Base-by-base conservation (phyloP, 2,329 filamentous ascomycete genomes). In the Arthrobotrys entomopaga region DNA sequence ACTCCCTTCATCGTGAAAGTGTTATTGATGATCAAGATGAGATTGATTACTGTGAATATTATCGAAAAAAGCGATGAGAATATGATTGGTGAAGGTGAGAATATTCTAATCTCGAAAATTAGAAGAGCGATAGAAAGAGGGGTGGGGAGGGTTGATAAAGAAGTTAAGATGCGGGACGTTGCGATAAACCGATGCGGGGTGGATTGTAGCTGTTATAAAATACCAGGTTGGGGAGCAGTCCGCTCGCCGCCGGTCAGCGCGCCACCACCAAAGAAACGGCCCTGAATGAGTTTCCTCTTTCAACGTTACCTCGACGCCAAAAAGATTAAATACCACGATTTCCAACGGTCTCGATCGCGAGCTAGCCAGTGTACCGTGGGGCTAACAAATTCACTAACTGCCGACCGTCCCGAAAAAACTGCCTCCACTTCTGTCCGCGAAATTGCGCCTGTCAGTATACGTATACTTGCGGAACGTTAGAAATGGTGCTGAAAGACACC, bases 1-100 rank as follows among this genome's bases (percentile, higher is more conserved):
- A 56, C 11, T 15, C 50, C 63, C 70, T 74, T 74, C 70, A 74
- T 74, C 22, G n/a, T 70, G 50, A 42, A 48, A 43, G 29, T 40
- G 48, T 22, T 43, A 22, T 24, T 46, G 49, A 26, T 46, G 49
- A 26, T 22, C 49, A 7, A 3, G 1, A 13, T 43, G 13, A 26
- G 13, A 42, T 65, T n/a, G 46, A 50, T 11, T 15, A 46, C 15
- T 3, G 7, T 50, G 16, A 19, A 22, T 19, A 24, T 24, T 34
- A 34, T 34, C 29, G 2, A 34, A 34, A 34, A 10, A 34, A 8
- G 29, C 46, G 46, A 20, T 19, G 3, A 5, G 11, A 8, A 16
- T 8, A 19, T 16, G 19, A 50, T 50, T 50, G 46, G 16, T n/a
- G n/a, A 11, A 13, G 46, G 22, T 20, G 46, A 50, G 29, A 50